A percentile compares a stretch with the other conserved stretches of the same genome.
Evolutionary conservation across 2,329 filamentous ascomycete genomes (phyloP).

Genomic region (Neurospora sp.): DNA sequence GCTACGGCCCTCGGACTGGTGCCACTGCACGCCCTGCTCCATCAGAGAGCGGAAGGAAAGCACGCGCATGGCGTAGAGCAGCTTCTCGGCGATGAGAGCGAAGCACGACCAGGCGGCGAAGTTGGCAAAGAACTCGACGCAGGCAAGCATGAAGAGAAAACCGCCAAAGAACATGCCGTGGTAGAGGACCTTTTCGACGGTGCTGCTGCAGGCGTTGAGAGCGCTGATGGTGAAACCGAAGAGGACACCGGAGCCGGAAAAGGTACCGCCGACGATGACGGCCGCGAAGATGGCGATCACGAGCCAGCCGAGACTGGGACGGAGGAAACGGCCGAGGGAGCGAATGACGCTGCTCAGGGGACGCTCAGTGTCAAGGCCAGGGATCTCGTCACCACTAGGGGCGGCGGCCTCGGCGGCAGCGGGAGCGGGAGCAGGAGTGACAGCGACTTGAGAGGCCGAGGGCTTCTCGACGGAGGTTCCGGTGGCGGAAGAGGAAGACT

Average conservation of each 20-base stretch:
- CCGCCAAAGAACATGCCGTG: conserved; percentile 44
- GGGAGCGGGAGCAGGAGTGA: neutral
- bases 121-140: conserved; percentile 51
- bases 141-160: conserved; percentile 51
- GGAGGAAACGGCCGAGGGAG: conserved; percentile 12
- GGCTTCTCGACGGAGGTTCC: neutral
- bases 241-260: conserved; percentile 46
- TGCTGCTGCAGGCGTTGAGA: conserved; percentile 39
- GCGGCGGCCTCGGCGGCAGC: neutral
- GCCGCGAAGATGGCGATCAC: conserved; percentile 39
- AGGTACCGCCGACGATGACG: conserved; percentile 45
- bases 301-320: conserved; percentile 29
- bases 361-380: conserved; percentile 5
- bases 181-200: conserved; percentile 35
- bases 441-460: neutral
- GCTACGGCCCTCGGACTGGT: conserved; percentile 53
- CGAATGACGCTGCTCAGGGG: conserved; percentile 14
- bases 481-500: conserved; percentile 7
- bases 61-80: conserved; percentile 45
- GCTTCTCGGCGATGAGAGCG: conserved; percentile 45
- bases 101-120: conserved; percentile 46
- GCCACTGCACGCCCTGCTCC: conserved; percentile 52
- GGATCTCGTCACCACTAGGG: neutral
- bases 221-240: conserved; percentile 52
- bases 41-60: conserved; percentile 47